These are phyloP conservation scores for Yarrowia divulgata DNA, from an alignment of 805 yeast genomes.

Conservation along the genomic window DNA sequence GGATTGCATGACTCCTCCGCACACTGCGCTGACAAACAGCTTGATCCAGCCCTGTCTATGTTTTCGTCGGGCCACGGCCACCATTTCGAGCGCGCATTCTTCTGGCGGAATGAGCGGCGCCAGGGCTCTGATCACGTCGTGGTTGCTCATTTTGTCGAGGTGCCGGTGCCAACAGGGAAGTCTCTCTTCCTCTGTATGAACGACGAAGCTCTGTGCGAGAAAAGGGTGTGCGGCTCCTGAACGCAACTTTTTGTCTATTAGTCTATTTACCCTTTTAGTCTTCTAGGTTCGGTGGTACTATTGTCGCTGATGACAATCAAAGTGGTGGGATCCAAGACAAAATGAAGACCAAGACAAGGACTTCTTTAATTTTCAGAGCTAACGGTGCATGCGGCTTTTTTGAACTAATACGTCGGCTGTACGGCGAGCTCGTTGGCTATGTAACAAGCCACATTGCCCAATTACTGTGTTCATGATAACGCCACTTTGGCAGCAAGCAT, in stretches of 20 bases:
- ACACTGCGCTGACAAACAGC: slow-evolving; percentile 22
- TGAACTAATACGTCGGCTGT: not conserved
- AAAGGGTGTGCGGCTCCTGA: slow-evolving; percentile 3
- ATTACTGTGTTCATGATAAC: not conserved
- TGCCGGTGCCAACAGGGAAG: no score
- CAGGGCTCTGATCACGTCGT: slow-evolving; percentile 23
- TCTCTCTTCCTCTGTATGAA: not conserved
- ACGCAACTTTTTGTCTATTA: not conserved
- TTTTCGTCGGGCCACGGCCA: slow-evolving; percentile 23
- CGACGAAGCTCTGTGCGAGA: not conserved
- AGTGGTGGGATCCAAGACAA: no score
- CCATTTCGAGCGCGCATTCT: slow-evolving; percentile 28
- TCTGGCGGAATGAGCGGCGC: slow-evolving; percentile 35
- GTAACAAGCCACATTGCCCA: not conserved
- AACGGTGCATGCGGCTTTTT: slow-evolving; percentile 1
- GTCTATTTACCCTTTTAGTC: not conserved
- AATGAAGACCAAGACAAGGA: no score
- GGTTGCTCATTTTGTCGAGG: not conserved
- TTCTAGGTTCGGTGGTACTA: not conserved
- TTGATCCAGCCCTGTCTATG: slow-evolving; percentile 21
- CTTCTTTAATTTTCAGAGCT: not conserved
- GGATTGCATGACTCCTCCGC: slow-evolving; percentile 36
- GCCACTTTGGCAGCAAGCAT: slow-evolving; percentile 11
- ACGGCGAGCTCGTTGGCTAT: no score
- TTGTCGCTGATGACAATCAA: not conserved